phyloP scores from a whole-genome alignment of 371 early-diverging fungal species.

The Mucor circinelloides region DNA sequence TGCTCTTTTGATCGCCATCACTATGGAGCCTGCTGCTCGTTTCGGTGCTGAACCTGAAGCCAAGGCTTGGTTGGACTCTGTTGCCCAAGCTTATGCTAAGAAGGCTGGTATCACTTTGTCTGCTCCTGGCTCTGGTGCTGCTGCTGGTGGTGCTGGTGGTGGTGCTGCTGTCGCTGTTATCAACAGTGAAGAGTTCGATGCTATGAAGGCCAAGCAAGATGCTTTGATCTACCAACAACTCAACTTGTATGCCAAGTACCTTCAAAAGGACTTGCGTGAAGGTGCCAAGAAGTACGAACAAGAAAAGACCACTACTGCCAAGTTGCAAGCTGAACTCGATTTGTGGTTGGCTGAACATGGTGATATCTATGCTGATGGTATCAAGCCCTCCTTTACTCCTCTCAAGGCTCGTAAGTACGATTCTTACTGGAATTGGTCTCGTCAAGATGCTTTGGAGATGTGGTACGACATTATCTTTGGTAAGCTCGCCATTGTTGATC shows the following conservation, averaged over 20 bases:
- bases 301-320: constrained; percentile 66
- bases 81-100: constrained; percentile 81
- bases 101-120: constrained; percentile 78
- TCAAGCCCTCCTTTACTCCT: constrained; percentile 80
- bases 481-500: constrained; percentile 85
- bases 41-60: constrained; percentile 83
- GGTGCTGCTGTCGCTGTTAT: constrained; percentile 72
- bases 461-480: constrained; percentile 95
- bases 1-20: constrained; percentile 79
- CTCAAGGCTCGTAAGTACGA: constrained; percentile 91
- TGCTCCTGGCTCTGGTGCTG: constrained; percentile 59
- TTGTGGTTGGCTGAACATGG: constrained; percentile 91
- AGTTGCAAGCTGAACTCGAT: constrained; percentile 86
- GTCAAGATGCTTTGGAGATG: constrained; percentile 89
- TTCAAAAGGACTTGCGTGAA: constrained; percentile 85
- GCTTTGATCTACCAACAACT: constrained; percentile 84
- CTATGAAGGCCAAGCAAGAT: constrained; percentile 81
- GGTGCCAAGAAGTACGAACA: constrained; percentile 74
- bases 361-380: constrained; percentile 85
- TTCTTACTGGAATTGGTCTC: constrained; percentile 98
- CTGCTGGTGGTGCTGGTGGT: constrained; percentile 61
- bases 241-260: constrained; percentile 85
- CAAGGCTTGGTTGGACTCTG: constrained; percentile 85
- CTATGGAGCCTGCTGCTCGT: constrained; percentile 87
- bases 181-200: constrained; percentile 89